Evolutionary conservation across 163 green algal genomes (phyloP).

Genomic region (Scenedesmus sp.): DNA sequence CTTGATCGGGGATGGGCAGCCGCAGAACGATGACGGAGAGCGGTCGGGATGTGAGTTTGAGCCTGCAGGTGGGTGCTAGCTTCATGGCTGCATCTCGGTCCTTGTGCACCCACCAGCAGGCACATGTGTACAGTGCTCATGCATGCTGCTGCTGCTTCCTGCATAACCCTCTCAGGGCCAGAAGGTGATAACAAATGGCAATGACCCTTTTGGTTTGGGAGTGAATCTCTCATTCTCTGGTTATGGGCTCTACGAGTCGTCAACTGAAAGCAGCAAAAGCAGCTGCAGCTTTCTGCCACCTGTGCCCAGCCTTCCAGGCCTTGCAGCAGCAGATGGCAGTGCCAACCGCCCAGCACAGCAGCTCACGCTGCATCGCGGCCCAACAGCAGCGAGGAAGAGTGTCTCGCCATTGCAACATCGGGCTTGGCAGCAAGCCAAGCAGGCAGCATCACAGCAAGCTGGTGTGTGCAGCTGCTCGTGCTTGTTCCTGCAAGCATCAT

Average conservation of each 20-base stretch:
- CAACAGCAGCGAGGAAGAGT: neutral
- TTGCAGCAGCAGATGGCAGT: conserved; percentile 12
- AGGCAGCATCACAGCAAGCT: neutral
- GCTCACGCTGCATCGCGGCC: neutral
- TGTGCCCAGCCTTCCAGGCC: conserved; percentile 24
- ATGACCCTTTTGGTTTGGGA: neutral
- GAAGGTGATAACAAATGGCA: neutral
- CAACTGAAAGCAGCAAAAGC: conserved; percentile 12
- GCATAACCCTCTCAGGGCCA: neutral
- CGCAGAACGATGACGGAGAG: neutral
- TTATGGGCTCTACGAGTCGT: conserved; percentile 3
- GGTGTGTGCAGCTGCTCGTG: neutral
- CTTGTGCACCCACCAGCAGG: neutral
- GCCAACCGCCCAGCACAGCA: neutral
- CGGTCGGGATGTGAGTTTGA: neutral
- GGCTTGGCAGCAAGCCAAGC: neutral
- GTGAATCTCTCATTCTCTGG: neutral
- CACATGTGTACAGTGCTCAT: neutral
- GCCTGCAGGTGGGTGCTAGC: neutral
- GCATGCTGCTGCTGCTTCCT: neutral
- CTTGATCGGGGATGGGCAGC: neutral
- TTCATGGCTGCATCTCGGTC: neutral
- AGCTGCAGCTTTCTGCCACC: conserved; percentile 30
- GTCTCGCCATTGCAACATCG: conserved; percentile 1
- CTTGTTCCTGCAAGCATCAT: neutral